Conservation (phyloP, 1,284 basidiomycete species). For the Microbotryum silenes-acaulis region DNA sequence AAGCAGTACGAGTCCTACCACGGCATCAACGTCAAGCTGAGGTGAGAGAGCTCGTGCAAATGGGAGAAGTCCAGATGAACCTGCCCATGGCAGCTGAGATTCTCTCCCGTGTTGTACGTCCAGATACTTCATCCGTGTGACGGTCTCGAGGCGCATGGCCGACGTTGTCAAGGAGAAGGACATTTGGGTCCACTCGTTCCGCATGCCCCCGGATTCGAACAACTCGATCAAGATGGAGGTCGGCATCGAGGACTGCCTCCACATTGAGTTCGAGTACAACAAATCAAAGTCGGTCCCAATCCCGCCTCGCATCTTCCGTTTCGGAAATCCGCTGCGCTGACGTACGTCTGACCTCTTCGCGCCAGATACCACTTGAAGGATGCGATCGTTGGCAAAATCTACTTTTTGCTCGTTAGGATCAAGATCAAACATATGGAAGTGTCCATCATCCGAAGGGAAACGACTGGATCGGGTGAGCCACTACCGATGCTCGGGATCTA, state of each 20-base stretch:
- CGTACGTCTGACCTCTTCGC: too few relatives aligned
- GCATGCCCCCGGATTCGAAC: slow-evolving; percentile 96
- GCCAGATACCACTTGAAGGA: slow-evolving; percentile 93
- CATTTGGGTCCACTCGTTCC: slow-evolving; percentile 95
- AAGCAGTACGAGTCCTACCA: slow-evolving; percentile 98
- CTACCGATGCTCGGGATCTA: not conserved
- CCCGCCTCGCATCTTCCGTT: not conserved
- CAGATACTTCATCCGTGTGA: slow-evolving; percentile 90
- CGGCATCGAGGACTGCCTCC: slow-evolving; percentile 95
- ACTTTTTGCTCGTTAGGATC: slow-evolving; percentile 95
- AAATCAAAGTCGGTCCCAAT: slow-evolving; percentile 74
- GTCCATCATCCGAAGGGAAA: slow-evolving; percentile 93
- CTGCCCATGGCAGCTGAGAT: not conserved
- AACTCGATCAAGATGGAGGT: slow-evolving; percentile 99
- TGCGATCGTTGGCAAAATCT: slow-evolving; percentile 98
- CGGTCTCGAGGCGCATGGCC: slow-evolving; percentile 80
- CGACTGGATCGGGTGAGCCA: slow-evolving; percentile 67
- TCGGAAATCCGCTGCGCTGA: not conserved
- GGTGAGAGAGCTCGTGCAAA: slow-evolving; percentile 46
- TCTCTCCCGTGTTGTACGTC: not conserved
- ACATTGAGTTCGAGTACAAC: slow-evolving; percentile 99
- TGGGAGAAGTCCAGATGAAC: too few relatives aligned
- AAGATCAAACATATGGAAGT: slow-evolving; percentile 99
- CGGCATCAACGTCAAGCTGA: slow-evolving; percentile 94
- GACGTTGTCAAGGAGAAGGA: slow-evolving; percentile 89